Conservation (phyloP, 257 asterid genomes). For the Anisodus acutangulus region DNA sequence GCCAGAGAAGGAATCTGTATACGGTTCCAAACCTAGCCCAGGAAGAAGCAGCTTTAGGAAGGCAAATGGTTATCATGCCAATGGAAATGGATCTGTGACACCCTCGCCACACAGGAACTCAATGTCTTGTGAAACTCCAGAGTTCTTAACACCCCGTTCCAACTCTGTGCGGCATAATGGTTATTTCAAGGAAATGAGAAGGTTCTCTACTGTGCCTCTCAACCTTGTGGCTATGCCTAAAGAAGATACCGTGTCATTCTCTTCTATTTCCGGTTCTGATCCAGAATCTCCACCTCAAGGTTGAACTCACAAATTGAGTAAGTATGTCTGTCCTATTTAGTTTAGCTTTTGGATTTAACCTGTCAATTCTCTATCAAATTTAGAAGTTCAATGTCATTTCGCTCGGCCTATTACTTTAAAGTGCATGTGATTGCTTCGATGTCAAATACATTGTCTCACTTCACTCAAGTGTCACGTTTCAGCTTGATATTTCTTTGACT, state of each 20-base stretch:
- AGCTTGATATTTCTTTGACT: not conserved
- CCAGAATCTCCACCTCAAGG: slow-evolving; percentile 84
- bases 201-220: slow-evolving; percentile 80
- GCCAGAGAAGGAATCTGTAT: slow-evolving; percentile 73
- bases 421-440: not conserved
- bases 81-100: slow-evolving; percentile 74
- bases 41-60: slow-evolving; percentile 68
- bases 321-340: slow-evolving; percentile 36
- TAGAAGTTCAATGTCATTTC: not conserved
- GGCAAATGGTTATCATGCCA: slow-evolving; percentile 53
- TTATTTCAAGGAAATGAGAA: slow-evolving; percentile 78
- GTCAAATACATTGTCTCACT: not conserved
- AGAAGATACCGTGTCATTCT: slow-evolving; percentile 89
- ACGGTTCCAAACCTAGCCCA: slow-evolving; percentile 90
- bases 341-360: no score
- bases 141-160: slow-evolving; percentile 79
- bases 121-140: slow-evolving; percentile 65
- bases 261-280: slow-evolving; percentile 87
- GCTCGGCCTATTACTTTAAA: not conserved
- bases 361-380: not conserved
- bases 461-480: not conserved
- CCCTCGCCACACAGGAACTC: slow-evolving; percentile 88
- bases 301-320: slow-evolving; percentile 40
- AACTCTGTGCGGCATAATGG: slow-evolving; percentile 68
- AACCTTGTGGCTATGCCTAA: slow-evolving; percentile 77